phyloP scores from a whole-genome alignment of 1,284 basidiomycete species.

The Sanghuangporus sanghuang region DNA sequence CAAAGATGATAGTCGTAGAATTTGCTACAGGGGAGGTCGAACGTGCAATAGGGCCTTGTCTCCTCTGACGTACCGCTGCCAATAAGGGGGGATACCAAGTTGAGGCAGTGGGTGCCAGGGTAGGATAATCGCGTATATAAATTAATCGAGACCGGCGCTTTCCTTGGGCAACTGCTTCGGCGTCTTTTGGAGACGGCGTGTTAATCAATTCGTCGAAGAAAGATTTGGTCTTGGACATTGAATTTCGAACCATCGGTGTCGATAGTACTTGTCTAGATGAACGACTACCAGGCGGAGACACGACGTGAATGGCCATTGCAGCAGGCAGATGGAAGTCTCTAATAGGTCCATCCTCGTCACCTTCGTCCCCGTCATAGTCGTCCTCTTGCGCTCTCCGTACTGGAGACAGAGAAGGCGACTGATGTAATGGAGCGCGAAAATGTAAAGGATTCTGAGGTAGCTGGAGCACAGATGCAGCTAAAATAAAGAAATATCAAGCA shows the following conservation, averaged over 20 bases:
- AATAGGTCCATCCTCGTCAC: constrained; percentile 26
- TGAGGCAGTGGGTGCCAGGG: constrained; percentile 65
- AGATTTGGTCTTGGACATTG: constrained; percentile 51
- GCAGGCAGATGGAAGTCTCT: constrained; percentile 29
- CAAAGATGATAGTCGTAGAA: constrained; percentile 79
- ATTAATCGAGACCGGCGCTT: constrained; percentile 54
- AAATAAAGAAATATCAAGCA: constrained; percentile 17
- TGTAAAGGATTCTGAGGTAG: constrained; percentile 70
- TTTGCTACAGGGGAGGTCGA: constrained; percentile 52
- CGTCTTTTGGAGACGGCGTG: constrained; percentile 35
- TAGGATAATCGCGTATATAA: constrained; percentile 77
- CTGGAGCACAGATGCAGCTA: constrained; percentile 61
- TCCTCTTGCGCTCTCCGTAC: constrained; percentile 28
- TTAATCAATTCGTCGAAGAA: constrained; percentile 77
- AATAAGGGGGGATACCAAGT: constrained; percentile 79
- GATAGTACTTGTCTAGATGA: constrained; percentile 7
- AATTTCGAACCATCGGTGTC: constrained; percentile 20
- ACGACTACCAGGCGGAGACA: constrained; percentile 40
- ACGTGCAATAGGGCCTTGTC: constrained; percentile 54
- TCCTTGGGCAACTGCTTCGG: constrained; percentile 23
- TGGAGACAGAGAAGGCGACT: constrained; percentile 22
- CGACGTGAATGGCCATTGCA: constrained; percentile 58
- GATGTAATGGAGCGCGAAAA: constrained; percentile 38
- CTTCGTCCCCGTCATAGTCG: constrained; percentile 47
- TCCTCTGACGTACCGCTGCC: constrained; percentile 66